phyloP scores from a whole-genome alignment of 352 stramenopile species.

The Phytophthora tentaculata region DNA sequence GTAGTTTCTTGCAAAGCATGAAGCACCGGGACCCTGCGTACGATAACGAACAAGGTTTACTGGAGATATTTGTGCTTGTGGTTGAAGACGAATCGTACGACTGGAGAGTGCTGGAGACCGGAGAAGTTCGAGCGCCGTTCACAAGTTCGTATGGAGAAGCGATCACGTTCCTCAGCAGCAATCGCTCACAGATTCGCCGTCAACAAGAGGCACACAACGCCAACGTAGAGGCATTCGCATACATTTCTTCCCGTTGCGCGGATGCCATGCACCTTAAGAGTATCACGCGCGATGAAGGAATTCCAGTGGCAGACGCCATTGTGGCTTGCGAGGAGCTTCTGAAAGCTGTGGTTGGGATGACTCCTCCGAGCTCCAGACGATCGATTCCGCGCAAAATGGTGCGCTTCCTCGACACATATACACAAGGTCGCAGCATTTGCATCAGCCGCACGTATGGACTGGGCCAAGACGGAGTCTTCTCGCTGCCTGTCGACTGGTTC shows the following conservation, averaged over 20 bases:
- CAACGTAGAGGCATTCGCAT: slow-evolving; percentile 46
- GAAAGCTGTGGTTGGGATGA: slow-evolving; percentile 40
- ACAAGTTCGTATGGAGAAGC: slow-evolving; percentile 38
- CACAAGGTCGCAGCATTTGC: slow-evolving; percentile 35
- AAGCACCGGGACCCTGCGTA: slow-evolving; percentile 3
- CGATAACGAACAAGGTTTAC: slow-evolving; percentile 29
- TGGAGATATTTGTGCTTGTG: slow-evolving; percentile 48
- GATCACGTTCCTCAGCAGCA: slow-evolving; percentile 25
- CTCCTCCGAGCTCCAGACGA: slow-evolving; percentile 16
- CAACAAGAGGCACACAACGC: slow-evolving; percentile 33
- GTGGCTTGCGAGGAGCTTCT: slow-evolving; percentile 42
- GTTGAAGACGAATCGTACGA: slow-evolving; percentile 50
- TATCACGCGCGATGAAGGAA: slow-evolving; percentile 43
- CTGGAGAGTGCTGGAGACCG: slow-evolving; percentile 54
- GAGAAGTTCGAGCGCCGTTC: slow-evolving; percentile 44
- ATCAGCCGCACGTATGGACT: slow-evolving; percentile 48
- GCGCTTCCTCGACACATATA: slow-evolving; percentile 38
- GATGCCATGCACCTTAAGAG: slow-evolving; percentile 39
- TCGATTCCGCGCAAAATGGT: slow-evolving; percentile 35
- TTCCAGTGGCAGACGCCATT: slow-evolving; percentile 41
- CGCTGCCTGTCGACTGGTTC: slow-evolving; percentile 51
- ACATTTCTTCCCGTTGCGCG: slow-evolving; percentile 40
- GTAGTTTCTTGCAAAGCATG: slow-evolving; percentile 59
- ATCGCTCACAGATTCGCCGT: slow-evolving; percentile 34
- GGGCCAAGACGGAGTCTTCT: slow-evolving; percentile 52